These are phyloP conservation scores for Papiliotrema flavescens DNA, from an alignment of 1,284 basidiomycete genomes.

Conservation along the genomic window DNA sequence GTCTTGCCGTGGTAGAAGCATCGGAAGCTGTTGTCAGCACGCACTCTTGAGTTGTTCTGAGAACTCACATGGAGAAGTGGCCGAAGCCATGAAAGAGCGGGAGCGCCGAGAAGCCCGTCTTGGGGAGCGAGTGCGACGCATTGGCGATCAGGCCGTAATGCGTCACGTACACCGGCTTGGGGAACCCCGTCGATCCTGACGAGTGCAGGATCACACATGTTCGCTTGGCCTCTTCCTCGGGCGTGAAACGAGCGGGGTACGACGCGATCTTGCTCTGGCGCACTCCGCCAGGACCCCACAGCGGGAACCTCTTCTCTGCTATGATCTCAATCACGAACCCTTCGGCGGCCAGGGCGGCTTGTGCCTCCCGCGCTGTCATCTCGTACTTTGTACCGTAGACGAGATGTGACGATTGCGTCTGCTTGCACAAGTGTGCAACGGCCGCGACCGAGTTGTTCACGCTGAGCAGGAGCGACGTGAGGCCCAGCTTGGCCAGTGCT, in stretches of 20 bases:
- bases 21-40: conserved; percentile 34
- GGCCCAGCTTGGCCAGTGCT: conserved; percentile 53
- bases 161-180: conserved; percentile 45
- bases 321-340: conserved; percentile 43
- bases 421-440: conserved; percentile 56
- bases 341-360: conserved; percentile 39
- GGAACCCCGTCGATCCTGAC: conserved; percentile 57
- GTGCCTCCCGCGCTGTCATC: conserved; percentile 44
- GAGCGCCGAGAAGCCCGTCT: conserved; percentile 53
- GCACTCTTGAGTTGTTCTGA: neutral
- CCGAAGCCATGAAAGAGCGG: conserved; percentile 55
- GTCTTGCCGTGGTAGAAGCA: conserved; percentile 52
- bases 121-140: conserved; percentile 38
- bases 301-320: conserved; percentile 51
- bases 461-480: conserved; percentile 54
- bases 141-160: conserved; percentile 46
- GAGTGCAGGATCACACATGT: conserved; percentile 61
- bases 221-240: conserved; percentile 52
- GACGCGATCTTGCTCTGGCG: conserved; percentile 42
- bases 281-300: conserved; percentile 51
- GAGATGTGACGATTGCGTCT: conserved; percentile 54
- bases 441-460: conserved; percentile 60
- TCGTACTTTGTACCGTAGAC: conserved; percentile 53
- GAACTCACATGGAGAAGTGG: conserved; percentile 52
- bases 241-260: conserved; percentile 50